These are phyloP conservation scores for Diplodia scrobiculata DNA, from an alignment of 2,329 filamentous ascomycete genomes.

Conservation along the genomic window DNA sequence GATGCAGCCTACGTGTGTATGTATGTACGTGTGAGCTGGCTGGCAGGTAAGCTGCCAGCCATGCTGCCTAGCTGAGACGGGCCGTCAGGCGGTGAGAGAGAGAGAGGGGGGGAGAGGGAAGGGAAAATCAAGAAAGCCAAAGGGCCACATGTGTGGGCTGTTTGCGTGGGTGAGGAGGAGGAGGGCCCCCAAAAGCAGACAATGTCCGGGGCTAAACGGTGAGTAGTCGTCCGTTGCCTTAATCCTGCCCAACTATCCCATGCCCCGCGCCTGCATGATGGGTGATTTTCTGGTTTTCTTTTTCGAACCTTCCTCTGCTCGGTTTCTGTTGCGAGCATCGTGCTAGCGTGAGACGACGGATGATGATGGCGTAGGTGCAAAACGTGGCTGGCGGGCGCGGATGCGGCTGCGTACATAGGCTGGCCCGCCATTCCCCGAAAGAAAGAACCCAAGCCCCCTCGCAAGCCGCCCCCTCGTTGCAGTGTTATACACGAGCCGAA, in stretches of 20 bases:
- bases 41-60: background rate
- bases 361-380: background rate
- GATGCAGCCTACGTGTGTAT: background rate
- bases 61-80: background rate
- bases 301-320: too few species aligned
- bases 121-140: background rate
- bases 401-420: slow-evolving; percentile 21
- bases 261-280: background rate
- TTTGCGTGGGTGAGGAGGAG: background rate
- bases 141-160: background rate
- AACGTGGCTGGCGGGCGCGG: slow-evolving; percentile 24
- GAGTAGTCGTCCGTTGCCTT: background rate
- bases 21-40: background rate
- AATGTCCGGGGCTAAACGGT: background rate
- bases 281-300: too few species aligned
- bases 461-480: background rate
- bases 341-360: too few species aligned
- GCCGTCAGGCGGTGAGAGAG: background rate
- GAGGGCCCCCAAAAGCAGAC: background rate
- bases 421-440: background rate
- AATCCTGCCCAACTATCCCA: background rate
- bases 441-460: background rate
- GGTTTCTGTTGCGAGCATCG: background rate
- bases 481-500: background rate
- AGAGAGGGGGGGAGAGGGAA: background rate